Base-by-base conservation (phyloP, 306 rosid species). In the Rubus idaeus region DNA sequence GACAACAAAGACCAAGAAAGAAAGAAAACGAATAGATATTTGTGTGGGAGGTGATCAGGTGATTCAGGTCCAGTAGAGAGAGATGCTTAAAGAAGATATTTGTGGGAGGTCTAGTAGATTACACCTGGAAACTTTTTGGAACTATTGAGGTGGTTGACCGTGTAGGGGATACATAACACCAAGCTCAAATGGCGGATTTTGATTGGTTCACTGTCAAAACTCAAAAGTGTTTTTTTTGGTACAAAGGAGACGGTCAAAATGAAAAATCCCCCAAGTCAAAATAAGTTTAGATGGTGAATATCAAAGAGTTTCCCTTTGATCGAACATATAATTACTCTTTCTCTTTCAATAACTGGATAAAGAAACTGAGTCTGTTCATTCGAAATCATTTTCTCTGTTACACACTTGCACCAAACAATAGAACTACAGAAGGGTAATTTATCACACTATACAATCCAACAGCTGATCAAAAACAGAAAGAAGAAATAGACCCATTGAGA, bases 11-110 rank as follows among this genome's bases (percentile, higher is more conserved):
- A 80, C 76, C 17, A 40, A 37, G 46, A 20, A 37, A 41, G 35
- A 30, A 30, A 30, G 39, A 42, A 67, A 57, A 21, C 64, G 57
- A 39, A 18, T 12, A 69, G 77, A 80, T 75, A 70, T 70, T 51
- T 75, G 57, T 75, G 80, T 76, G 72, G 35, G 46, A 70, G 50
- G 58, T 70, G 58, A 46, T 61, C 70, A 61, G n/a, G n/a, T n/a
- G n/a, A n/a, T n/a, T n/a, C n/a, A n/a, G 68, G 68, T 73, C 77
- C 68, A 50, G 45, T 11, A 40, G 76, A 49, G 73, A 50, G 63
- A 75, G 58, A 80, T 75, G 83, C 79, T 72, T 42, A 18, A 50
- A 81, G 68, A 20, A 61, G 77, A 75, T 75, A 63, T 81, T 53
- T 52, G 68, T 70, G 64, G 58, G 4, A n/a, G 35, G 51, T 41